These are phyloP conservation scores for Rhododendron mucronatum DNA, from an alignment of 148 eudicot genomes.

Conservation along the genomic window DNA sequence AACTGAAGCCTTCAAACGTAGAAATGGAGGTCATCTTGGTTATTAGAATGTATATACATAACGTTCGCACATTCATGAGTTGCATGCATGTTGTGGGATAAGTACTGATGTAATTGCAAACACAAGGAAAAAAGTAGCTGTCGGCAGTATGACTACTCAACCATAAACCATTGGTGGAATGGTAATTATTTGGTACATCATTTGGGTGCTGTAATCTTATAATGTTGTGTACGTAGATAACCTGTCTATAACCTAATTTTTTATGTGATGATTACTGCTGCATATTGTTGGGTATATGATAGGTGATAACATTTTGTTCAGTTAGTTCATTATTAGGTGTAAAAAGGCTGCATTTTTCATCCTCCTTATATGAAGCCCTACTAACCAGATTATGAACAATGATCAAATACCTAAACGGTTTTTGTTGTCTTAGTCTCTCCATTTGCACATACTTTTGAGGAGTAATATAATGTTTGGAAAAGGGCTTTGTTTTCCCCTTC, in stretches of 20 bases:
- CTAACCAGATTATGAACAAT: neutral
- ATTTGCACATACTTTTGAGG: neutral
- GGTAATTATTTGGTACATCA: neutral
- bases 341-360: neutral
- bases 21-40: neutral
- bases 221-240: neutral
- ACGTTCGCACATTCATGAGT: neutral
- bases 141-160: neutral
- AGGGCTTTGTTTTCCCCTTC: neutral
- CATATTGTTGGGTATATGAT: neutral
- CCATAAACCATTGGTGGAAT: neutral
- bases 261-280: neutral
- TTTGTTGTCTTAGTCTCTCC: neutral
- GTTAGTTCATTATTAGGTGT: neutral
- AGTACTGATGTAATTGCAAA: neutral
- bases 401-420: neutral
- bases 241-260: neutral
- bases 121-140: neutral
- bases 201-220: neutral
- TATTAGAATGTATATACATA: neutral
- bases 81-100: neutral
- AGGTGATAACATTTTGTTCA: neutral
- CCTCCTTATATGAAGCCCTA: neutral
- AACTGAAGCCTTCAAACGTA: neutral
- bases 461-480: neutral